These are phyloP conservation scores for Phaeophleospora eucalypticola DNA, from an alignment of 2,329 filamentous ascomycete species.

Conservation along the genomic window DNA sequence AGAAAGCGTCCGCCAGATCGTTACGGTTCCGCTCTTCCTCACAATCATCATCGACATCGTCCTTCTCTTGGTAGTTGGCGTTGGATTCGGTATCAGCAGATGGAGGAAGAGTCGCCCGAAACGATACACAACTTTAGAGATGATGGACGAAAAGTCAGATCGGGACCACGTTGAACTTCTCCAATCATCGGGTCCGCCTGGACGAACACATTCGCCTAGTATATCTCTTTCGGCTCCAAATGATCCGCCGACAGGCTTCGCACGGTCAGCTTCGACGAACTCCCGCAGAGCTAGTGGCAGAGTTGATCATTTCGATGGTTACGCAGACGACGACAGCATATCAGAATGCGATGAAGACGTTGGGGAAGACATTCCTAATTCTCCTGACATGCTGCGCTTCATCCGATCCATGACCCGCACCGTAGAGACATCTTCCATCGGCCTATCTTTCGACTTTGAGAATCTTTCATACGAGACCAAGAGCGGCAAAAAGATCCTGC, in stretches of 20 bases:
- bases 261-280: slow-evolving; percentile 8
- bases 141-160: slow-evolving; percentile 21
- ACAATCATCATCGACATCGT: slow-evolving; percentile 43
- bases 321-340: slow-evolving; percentile 27
- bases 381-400: slow-evolving; percentile 46
- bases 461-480: slow-evolving; percentile 37
- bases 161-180: slow-evolving; percentile 25
- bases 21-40: slow-evolving; percentile 43
- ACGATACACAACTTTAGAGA: slow-evolving; percentile 21
- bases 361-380: slow-evolving; percentile 27
- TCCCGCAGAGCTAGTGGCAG: slow-evolving; percentile 21
- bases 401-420: slow-evolving; percentile 52
- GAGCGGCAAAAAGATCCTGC: slow-evolving; percentile 41
- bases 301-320: slow-evolving; percentile 28
- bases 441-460: slow-evolving; percentile 52
- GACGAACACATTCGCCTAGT: slow-evolving; percentile 9
- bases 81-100: slow-evolving; percentile 35
- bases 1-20: slow-evolving; percentile 41
- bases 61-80: slow-evolving; percentile 37
- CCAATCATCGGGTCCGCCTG: slow-evolving; percentile 26
- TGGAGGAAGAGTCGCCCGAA: slow-evolving; percentile 33
- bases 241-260: neutral
- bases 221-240: slow-evolving; percentile 6
- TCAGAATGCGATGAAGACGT: slow-evolving; percentile 26
- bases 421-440: slow-evolving; percentile 50